Conservation (phyloP, 495 filamentous ascomycete genomes). For the Penicillium paradoxum region DNA sequence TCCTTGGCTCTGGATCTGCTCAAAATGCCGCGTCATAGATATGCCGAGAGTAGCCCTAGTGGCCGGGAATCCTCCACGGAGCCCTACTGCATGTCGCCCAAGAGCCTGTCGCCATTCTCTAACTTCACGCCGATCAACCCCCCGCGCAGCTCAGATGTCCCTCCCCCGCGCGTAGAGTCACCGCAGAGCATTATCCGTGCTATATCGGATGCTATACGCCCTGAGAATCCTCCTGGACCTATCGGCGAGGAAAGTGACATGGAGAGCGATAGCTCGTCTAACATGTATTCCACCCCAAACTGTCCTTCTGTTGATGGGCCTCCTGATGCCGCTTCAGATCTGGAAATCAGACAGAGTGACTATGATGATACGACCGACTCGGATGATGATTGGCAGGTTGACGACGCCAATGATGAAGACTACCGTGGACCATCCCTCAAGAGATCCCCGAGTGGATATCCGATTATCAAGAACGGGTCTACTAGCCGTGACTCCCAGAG, state of each 20-base stretch:
- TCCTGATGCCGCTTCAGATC: background rate
- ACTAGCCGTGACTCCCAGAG: background rate
- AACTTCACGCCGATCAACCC: constrained; percentile 34
- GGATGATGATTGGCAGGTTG: constrained; percentile 8
- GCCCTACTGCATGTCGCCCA: constrained; percentile 29
- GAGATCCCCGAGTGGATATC: too few species aligned
- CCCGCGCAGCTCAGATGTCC: constrained; percentile 23
- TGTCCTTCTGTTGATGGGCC: background rate
- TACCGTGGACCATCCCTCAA: constrained; percentile 4
- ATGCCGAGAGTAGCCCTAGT: constrained; percentile 20
- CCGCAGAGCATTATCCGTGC: constrained; percentile 9
- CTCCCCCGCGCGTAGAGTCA: constrained; percentile 3
- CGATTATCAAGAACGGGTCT: background rate
- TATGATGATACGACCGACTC: background rate
- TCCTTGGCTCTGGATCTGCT: background rate
- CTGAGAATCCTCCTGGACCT: background rate
- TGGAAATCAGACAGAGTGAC: background rate
- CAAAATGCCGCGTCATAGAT: constrained; percentile 14
- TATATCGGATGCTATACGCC: background rate
- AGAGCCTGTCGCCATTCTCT: constrained; percentile 18
- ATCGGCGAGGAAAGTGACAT: constrained; percentile 14
- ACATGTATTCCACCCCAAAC: background rate
- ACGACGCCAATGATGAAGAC: constrained; percentile 21
- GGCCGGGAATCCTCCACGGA: constrained; percentile 25
- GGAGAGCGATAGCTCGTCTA: constrained; percentile 7